phyloP scores from a whole-genome alignment of 2,329 filamentous ascomycete species.

The Diaporthe velutina region DNA sequence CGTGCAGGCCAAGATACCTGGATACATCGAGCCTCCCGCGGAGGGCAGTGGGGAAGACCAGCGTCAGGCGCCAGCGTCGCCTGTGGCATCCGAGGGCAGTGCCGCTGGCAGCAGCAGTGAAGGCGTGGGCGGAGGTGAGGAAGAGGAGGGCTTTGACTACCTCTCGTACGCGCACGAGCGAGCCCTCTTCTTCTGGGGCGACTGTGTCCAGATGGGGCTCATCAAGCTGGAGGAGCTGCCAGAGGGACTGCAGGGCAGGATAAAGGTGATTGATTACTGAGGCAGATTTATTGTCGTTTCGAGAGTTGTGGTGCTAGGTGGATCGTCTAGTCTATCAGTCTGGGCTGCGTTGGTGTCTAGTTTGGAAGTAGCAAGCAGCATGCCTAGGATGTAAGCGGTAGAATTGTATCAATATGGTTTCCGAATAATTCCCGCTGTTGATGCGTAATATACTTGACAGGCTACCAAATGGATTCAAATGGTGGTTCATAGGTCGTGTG shows the following conservation, averaged over 20 bases:
- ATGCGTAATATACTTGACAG: neutral
- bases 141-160: slow-evolving; percentile 90
- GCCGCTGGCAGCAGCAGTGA: slow-evolving; percentile 45
- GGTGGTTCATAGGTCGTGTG: neutral
- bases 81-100: slow-evolving; percentile 37
- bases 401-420: neutral
- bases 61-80: slow-evolving; percentile 35
- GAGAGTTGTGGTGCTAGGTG: neutral
- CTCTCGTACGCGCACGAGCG: slow-evolving; percentile 91
- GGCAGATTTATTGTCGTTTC: neutral
- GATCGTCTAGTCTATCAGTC: neutral
- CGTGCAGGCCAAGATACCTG: slow-evolving; percentile 90
- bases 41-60: slow-evolving; percentile 52
- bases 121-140: slow-evolving; percentile 60
- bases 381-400: neutral
- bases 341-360: neutral
- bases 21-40: slow-evolving; percentile 62
- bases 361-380: no score
- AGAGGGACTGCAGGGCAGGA: slow-evolving; percentile 68
- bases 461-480: neutral
- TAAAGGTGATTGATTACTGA: slow-evolving; percentile 80
- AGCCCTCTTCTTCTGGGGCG: slow-evolving; percentile 94
- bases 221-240: slow-evolving; percentile 83
- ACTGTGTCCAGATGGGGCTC: slow-evolving; percentile 83
- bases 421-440: neutral